A percentile compares a stretch with the other conserved stretches of the same genome.
Conservation (phyloP, 2,329 filamentous ascomycete genomes). For the Mycosphaerella sp. region DNA sequence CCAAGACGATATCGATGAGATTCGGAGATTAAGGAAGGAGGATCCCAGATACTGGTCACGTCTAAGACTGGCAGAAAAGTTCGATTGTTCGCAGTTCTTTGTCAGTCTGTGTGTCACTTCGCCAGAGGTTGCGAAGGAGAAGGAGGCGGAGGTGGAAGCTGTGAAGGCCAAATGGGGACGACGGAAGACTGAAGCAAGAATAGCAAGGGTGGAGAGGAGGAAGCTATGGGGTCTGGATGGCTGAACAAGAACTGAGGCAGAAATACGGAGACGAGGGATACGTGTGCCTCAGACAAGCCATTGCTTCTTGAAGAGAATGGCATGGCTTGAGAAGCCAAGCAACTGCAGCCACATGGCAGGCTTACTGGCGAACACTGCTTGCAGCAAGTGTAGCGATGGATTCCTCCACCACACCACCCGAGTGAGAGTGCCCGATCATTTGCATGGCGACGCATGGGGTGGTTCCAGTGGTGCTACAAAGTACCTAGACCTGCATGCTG, state of each 20-base stretch:
- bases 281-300: too few relatives aligned
- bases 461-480: background rate
- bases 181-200: constrained; percentile 54
- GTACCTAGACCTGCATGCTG: background rate
- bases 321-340: too few relatives aligned
- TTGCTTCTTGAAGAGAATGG: too few relatives aligned
- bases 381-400: too few relatives aligned
- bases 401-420: too few relatives aligned
- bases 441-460: background rate
- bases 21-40: constrained; percentile 48
- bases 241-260: constrained; percentile 30
- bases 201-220: constrained; percentile 55
- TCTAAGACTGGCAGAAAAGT: constrained; percentile 54
- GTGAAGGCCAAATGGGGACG: constrained; percentile 56
- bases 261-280: too few relatives aligned
- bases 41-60: constrained; percentile 57
- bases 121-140: constrained; percentile 39
- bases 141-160: constrained; percentile 44
- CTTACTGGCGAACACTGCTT: too few relatives aligned
- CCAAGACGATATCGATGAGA: constrained; percentile 53
- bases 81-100: constrained; percentile 58
- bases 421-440: background rate
- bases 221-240: constrained; percentile 55
- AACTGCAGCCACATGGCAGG: too few relatives aligned
- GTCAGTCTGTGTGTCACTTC: constrained; percentile 54